Evolutionary conservation across 768 basidiomycete species (phyloP).

Genomic region (Paxillus involutus): DNA sequence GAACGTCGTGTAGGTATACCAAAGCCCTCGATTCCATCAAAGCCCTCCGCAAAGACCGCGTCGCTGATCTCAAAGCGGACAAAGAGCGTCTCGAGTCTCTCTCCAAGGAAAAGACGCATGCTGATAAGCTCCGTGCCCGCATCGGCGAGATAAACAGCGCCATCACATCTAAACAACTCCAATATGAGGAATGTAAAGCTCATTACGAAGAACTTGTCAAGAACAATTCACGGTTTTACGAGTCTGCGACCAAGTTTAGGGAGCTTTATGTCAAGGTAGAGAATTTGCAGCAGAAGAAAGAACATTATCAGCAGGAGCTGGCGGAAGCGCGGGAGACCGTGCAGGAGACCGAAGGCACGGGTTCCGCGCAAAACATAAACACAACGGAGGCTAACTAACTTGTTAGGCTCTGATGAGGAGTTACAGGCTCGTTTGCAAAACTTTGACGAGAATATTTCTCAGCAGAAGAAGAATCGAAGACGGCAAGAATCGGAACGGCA

Average conservation of each 20-base stretch:
- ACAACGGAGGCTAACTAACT: not conserved
- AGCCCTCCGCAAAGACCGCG: slow-evolving; percentile 82
- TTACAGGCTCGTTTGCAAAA: slow-evolving; percentile 55
- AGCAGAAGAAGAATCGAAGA: slow-evolving; percentile 49
- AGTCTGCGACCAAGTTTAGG: slow-evolving; percentile 81
- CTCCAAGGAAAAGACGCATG: slow-evolving; percentile 77
- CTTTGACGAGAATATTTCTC: slow-evolving; percentile 56
- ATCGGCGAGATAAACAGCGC: slow-evolving; percentile 57
- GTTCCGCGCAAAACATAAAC: not conserved
- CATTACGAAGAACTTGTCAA: slow-evolving; percentile 63
- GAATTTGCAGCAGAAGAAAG: slow-evolving; percentile 58
- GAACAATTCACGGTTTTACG: slow-evolving; percentile 78
- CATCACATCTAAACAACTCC: slow-evolving; percentile 70
- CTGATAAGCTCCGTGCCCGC: slow-evolving; percentile 77
- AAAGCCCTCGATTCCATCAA: slow-evolving; percentile 96
- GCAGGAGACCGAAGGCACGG: slow-evolving; percentile 61
- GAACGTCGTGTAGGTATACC: slow-evolving; percentile 67
- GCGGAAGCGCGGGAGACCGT: slow-evolving; percentile 61
- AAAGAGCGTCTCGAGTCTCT: slow-evolving; percentile 81
- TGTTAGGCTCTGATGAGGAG: slow-evolving; percentile 71
- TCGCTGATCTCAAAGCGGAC: slow-evolving; percentile 89
- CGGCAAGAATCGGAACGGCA: slow-evolving; percentile 52
- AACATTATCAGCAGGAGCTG: slow-evolving; percentile 61
- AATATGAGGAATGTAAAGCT: slow-evolving; percentile 69
- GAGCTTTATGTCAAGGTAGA: slow-evolving; percentile 78